These are phyloP conservation scores for Corrigiola litoralis DNA, from an alignment of 179 eudicot genomes.

Conservation along the genomic window DNA sequence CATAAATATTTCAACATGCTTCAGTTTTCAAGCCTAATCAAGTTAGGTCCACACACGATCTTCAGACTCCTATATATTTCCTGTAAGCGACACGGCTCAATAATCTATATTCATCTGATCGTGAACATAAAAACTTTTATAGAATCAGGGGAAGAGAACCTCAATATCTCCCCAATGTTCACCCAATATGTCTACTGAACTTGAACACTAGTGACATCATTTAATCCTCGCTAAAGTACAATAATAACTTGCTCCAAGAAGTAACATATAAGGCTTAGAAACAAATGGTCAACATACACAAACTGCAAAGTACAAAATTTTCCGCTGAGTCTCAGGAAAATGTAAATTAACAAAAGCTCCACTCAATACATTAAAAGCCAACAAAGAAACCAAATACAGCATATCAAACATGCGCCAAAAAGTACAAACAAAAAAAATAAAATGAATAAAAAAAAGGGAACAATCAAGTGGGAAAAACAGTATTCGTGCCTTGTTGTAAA, in stretches of 20 bases:
- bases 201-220: background rate
- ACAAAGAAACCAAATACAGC: background rate
- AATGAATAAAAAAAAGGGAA: background rate
- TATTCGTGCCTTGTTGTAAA: constrained; percentile 63
- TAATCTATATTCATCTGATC: no score
- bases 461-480: no score
- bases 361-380: no score
- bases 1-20: background rate
- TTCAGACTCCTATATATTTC: no score
- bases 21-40: background rate
- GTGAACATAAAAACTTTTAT: background rate
- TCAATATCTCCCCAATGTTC: background rate
- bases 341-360: no score
- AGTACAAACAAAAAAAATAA: background rate
- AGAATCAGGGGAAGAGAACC: background rate
- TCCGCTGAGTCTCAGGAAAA: no score
- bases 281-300: background rate
- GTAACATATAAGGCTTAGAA: background rate
- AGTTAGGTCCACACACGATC: no score
- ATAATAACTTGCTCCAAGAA: background rate
- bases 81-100: no score
- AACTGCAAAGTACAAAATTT: background rate
- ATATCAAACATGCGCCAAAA: background rate
- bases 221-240: background rate
- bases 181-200: background rate